Evolutionary conservation across 2,329 filamentous ascomycete genomes (phyloP), one percentile per base, ranked within the genome.

Genomic region (Daldinia eschscholtzii): DNA sequence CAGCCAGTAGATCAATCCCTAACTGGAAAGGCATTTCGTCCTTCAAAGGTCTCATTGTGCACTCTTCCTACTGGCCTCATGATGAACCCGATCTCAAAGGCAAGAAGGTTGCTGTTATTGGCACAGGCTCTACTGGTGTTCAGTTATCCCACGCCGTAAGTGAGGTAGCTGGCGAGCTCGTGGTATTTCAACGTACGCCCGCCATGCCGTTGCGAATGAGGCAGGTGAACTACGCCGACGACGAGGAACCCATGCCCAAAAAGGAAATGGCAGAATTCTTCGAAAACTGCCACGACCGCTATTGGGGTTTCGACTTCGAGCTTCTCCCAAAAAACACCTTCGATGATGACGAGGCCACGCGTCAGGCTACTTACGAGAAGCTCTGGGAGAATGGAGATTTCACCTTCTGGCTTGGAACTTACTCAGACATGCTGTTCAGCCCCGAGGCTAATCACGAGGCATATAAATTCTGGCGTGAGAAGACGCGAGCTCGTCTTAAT

Each of bases 131-230:
- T 0, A 88, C 88, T 0, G 89, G 89, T 0, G 85, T 91, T 1
- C 89, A 92, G 72, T 85, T 90, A 48, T 83, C 85, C 0, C 89
- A 92, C 70, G 88, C 87, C 60, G 86, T 85, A 77, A 86, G 84
- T 1, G 85, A 85, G 2, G 75, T 82, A 12, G 87, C 84, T 0
- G 83, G 81, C 5, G 78, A 85, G 1, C 70, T 92, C 26, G 84
- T 79, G 2, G 87, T 92, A 39, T 91, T 91, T 76, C 89, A 92
- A 73, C 84, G 90, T 10, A 92, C 89, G 0, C 90, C 90, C 0
- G 92, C 92, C 65, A 80, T 90, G 6, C 88, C 87, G 0, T 73
- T 92, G 0, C 89, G 89, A 0, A 90, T 92, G 87, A 81, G 84
- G 2, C 83, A 85, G 64, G 79, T 81, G 2, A 44, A 79, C 0